Conservation (phyloP, 2,329 filamentous ascomycete genomes). For the Helotiales sp. region DNA sequence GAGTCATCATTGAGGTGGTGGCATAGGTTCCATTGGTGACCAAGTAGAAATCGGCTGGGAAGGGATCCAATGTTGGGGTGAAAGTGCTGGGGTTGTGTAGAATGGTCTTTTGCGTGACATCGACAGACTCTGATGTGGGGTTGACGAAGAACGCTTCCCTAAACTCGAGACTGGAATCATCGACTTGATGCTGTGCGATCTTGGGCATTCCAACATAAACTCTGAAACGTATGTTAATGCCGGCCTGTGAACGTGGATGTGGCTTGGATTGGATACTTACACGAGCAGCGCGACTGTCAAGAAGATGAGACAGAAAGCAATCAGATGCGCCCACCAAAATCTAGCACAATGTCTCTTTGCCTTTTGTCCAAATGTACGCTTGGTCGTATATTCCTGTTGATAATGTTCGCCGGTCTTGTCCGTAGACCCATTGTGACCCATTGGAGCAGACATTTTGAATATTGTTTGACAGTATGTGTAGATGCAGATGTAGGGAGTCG, state of each 20-base stretch:
- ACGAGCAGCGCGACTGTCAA: constrained; percentile 60
- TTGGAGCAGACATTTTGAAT: neutral
- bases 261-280: constrained; percentile 48
- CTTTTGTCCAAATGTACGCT: constrained; percentile 30
- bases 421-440: neutral
- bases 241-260: neutral
- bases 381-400: neutral
- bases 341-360: constrained; percentile 42
- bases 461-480: neutral
- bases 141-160: constrained; percentile 55
- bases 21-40: constrained; percentile 43
- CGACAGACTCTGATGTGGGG: constrained; percentile 54
- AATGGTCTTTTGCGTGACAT: constrained; percentile 53
- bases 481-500: neutral
- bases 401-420: constrained; percentile 24
- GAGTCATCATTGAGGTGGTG: constrained; percentile 35
- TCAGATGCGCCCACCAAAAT: constrained; percentile 60
- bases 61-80: constrained; percentile 59
- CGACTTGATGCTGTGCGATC: constrained; percentile 59
- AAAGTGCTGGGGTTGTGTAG: constrained; percentile 55
- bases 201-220: constrained; percentile 64
- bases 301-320: constrained; percentile 55
- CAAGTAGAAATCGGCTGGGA: constrained; percentile 57
- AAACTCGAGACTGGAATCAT: constrained; percentile 56
- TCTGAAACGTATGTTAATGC: constrained; percentile 40